Conservation (phyloP, 306 rosid species). For the Rosa persica region DNA sequence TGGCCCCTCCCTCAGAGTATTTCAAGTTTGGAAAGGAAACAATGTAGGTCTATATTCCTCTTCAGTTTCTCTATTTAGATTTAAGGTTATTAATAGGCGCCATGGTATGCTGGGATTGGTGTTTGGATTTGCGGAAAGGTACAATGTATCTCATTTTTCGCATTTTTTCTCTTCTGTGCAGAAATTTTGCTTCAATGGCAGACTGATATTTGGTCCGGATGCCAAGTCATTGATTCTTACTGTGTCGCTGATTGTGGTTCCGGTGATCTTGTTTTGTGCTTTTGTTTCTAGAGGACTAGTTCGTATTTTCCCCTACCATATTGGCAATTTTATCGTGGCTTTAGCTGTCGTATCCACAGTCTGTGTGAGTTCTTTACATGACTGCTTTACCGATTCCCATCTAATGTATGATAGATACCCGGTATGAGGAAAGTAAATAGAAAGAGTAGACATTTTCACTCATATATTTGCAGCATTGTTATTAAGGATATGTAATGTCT, state of each 20-base stretch:
- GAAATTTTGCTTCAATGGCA: slow-evolving; percentile 37
- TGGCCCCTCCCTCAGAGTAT: slow-evolving; percentile 29
- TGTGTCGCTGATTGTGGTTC: slow-evolving; percentile 35
- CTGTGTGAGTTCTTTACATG: slow-evolving; percentile 34
- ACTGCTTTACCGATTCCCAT: not conserved
- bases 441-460: not conserved
- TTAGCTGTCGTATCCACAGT: slow-evolving; percentile 23
- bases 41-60: slow-evolving; percentile 23
- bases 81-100: not conserved
- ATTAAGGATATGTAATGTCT: not conserved
- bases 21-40: slow-evolving; percentile 47
- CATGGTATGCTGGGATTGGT: not conserved
- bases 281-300: slow-evolving; percentile 31
- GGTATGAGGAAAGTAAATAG: not conserved
- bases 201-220: slow-evolving; percentile 45
- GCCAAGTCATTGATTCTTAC: slow-evolving; percentile 38
- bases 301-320: slow-evolving; percentile 13
- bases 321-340: slow-evolving; percentile 28
- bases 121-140: not conserved
- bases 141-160: not conserved
- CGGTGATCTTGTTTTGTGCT: slow-evolving; percentile 35
- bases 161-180: slow-evolving; percentile 14
- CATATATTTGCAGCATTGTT: not conserved
- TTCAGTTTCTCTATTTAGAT: not conserved
- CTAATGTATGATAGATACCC: not conserved